Percentiles rank a stretch among this genome's conserved stretches.
These are phyloP conservation scores for Phylloporus gajari DNA, from an alignment of 1,284 basidiomycete species.

Conservation along the genomic window DNA sequence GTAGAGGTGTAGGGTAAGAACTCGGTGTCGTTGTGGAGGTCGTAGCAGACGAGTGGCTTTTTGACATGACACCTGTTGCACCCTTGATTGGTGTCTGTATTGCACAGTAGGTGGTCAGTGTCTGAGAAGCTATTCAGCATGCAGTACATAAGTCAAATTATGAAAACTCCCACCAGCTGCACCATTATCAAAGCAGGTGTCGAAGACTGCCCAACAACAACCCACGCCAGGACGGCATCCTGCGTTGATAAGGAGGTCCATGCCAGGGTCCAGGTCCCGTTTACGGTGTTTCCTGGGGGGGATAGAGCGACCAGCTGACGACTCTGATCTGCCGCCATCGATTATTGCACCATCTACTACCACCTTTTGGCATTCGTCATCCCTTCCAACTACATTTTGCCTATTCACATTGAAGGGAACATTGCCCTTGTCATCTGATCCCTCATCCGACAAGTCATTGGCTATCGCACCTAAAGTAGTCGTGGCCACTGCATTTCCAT, in stretches of 20 bases:
- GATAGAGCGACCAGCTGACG: too few relatives aligned
- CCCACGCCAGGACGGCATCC: constrained; percentile 4
- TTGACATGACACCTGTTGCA: constrained; percentile 5
- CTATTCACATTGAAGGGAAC: too few relatives aligned
- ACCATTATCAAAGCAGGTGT: constrained; percentile 29
- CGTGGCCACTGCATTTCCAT: too few relatives aligned
- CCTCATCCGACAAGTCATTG: too few relatives aligned
- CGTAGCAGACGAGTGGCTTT: constrained; percentile 7
- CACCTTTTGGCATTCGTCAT: too few relatives aligned
- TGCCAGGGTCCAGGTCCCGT: constrained; percentile 15
- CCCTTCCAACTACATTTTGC: too few relatives aligned
- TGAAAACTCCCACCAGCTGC: constrained; percentile 23
- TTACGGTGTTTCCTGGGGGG: neutral
- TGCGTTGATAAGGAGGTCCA: constrained; percentile 37
- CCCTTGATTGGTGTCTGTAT: neutral
- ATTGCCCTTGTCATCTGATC: too few relatives aligned
- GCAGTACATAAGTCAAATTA: neutral
- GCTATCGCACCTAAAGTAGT: too few relatives aligned
- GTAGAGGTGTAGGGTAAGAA: neutral
- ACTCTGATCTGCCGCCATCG: too few relatives aligned
- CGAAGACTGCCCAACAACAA: constrained; percentile 26
- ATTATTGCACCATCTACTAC: too few relatives aligned
- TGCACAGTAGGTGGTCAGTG: neutral
- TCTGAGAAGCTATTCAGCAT: neutral
- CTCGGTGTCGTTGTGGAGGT: constrained; percentile 5